Evolutionary conservation across 352 stramenopile genomes (phyloP).

Genomic region (Globisporangium uncinulatum): DNA sequence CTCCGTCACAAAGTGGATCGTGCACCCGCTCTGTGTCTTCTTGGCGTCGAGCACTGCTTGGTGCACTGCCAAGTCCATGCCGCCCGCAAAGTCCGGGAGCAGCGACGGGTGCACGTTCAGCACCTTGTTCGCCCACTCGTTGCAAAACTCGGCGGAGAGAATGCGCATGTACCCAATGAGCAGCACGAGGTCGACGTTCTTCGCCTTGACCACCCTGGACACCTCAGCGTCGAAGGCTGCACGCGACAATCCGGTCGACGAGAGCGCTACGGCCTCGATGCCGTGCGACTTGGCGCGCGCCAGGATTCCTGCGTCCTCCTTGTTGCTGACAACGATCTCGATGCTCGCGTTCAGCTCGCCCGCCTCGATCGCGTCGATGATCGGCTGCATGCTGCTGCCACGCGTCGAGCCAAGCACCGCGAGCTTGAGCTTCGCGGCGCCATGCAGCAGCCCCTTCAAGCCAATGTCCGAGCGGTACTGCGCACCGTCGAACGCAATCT

Average conservation of each 20-base stretch:
- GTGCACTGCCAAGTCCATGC: conserved; percentile 99
- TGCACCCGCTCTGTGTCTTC: conserved; percentile 96
- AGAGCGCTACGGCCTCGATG: conserved; percentile 61
- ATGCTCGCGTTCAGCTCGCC: conserved; percentile 92
- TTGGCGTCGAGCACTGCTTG: conserved; percentile 96
- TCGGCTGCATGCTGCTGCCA: conserved; percentile 93
- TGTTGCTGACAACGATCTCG: conserved; percentile 96
- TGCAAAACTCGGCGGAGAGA: conserved; percentile 93
- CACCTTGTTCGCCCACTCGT: conserved; percentile 93
- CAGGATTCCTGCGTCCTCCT: conserved; percentile 89
- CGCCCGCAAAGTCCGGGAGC: conserved; percentile 97
- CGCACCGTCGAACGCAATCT: conserved; percentile 89
- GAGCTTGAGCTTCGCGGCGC: conserved; percentile 80
- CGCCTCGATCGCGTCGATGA: conserved; percentile 93
- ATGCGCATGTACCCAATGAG: conserved; percentile 99
- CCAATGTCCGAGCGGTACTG: conserved; percentile 98
- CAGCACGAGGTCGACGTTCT: conserved; percentile 95
- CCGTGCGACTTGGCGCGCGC: conserved; percentile 86
- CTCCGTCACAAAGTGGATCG: conserved; percentile 97
- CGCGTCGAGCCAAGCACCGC: conserved; percentile 95
- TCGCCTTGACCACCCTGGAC: conserved; percentile 86
- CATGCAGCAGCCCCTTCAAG: conserved; percentile 89
- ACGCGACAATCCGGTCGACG: conserved; percentile 78
- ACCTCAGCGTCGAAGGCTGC: conserved; percentile 95
- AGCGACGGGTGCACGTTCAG: conserved; percentile 99